phyloP scores from a whole-genome alignment of 2,329 filamentous ascomycete species.

The Colletotrichum caudatum region DNA sequence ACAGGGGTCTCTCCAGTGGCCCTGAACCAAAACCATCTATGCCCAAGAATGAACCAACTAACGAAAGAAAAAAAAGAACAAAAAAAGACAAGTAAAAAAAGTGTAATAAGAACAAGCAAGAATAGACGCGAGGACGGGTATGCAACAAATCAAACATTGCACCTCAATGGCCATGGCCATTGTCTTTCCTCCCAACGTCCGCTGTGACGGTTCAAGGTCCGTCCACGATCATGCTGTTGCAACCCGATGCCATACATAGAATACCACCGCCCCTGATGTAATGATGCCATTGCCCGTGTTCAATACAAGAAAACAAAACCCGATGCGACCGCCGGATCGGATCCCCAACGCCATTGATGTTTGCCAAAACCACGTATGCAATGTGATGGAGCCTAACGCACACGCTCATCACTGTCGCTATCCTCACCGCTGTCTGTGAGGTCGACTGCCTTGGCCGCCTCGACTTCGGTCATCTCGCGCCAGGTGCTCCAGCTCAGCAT shows the following conservation, averaged over 20 bases:
- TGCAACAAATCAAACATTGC: conserved; percentile 4
- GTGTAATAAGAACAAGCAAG: not conserved
- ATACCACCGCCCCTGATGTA: conserved; percentile 11
- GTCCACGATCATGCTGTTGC: conserved; percentile 22
- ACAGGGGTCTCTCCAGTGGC: not conserved
- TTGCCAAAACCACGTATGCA: conserved; percentile 31
- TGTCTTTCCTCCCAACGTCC: not conserved
- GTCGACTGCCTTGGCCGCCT: conserved; percentile 67
- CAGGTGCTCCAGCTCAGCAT: conserved; percentile 93
- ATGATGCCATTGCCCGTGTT: conserved; percentile 26
- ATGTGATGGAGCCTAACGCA: conserved; percentile 42
- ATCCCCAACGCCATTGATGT: conserved; percentile 33
- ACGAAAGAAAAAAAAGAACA: not conserved
- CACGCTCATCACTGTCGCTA: conserved; percentile 56
- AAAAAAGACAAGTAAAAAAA: not conserved
- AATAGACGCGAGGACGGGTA: not conserved
- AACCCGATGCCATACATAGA: conserved; percentile 18
- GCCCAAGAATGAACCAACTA: not conserved
- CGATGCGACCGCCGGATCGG: conserved; percentile 17
- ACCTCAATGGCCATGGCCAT: conserved; percentile 4
- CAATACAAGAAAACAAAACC: conserved; percentile 19
- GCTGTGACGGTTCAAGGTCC: conserved; percentile 11
- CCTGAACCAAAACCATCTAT: conserved; percentile 9
- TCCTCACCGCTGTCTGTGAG: conserved; percentile 60
- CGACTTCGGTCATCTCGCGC: conserved; percentile 89